These are phyloP conservation scores for Aeschynomene evenia DNA, from an alignment of 306 rosid species.

Conservation along the genomic window DNA sequence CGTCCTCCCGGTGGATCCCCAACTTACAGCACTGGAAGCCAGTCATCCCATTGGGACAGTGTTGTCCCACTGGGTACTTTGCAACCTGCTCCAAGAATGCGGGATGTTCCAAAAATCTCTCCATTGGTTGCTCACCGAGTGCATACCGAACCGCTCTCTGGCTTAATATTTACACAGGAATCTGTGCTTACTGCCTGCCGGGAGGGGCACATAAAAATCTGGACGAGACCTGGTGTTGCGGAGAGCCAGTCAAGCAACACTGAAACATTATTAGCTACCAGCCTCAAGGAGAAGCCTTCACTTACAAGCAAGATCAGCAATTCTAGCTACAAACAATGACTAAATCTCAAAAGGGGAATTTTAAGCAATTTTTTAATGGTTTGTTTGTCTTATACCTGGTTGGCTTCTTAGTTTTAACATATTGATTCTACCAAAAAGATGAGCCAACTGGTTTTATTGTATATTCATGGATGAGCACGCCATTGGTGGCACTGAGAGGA, in stretches of 20 bases:
- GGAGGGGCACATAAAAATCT: slow-evolving; percentile 86
- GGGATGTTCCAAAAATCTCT: slow-evolving; percentile 83
- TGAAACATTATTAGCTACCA: slow-evolving; percentile 49
- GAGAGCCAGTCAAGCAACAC: slow-evolving; percentile 62
- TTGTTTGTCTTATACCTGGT: slow-evolving; percentile 39
- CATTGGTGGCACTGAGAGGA: slow-evolving; percentile 62
- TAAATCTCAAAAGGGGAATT: slow-evolving; percentile 31
- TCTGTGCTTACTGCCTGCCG: slow-evolving; percentile 88
- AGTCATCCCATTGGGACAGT: slow-evolving; percentile 93
- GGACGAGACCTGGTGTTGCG: slow-evolving; percentile 73
- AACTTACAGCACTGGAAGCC: slow-evolving; percentile 85
- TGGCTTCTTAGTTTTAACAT: slow-evolving; percentile 46
- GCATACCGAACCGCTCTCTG: slow-evolving; percentile 92
- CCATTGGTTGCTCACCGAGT: slow-evolving; percentile 84
- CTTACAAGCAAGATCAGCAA: slow-evolving; percentile 52
- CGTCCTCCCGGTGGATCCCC: slow-evolving; percentile 97
- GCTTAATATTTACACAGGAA: slow-evolving; percentile 78
- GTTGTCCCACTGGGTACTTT: slow-evolving; percentile 72
- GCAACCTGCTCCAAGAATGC: slow-evolving; percentile 92
- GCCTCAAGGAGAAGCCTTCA: slow-evolving; percentile 67
- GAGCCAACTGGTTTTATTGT: slow-evolving; percentile 59
- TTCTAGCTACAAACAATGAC: slow-evolving; percentile 62
- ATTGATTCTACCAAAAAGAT: slow-evolving; percentile 35
- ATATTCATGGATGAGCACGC: slow-evolving; percentile 53
- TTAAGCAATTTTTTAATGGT: slow-evolving; percentile 38